Evolutionary conservation across 176 grass and related monocot species (phyloP), one percentile per base, ranked within the genome.

Genomic region (Miscanthus lutarioriparius): DNA sequence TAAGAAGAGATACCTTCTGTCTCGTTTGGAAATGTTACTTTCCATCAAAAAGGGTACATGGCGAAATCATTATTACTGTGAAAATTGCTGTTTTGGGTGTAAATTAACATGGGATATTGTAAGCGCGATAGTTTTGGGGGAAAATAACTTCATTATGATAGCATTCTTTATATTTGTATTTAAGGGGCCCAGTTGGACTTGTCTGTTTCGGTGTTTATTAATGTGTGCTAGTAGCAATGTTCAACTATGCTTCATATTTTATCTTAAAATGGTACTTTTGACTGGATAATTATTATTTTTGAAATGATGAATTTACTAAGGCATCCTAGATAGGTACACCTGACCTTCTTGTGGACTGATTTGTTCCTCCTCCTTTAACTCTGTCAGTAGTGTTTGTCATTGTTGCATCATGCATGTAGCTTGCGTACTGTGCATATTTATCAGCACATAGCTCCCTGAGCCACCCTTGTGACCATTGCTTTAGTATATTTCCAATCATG

Each of bases 151-250:
- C 27, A 59, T 67, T 78, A 64, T 64, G 30, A 23, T 20, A 13
- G 1, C 23, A n/a, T 82, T 48, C 7, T 82, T 77, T 22, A 38
- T 33, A 49, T 83, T 71, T 78, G 30, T 23, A 77, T 69, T 64
- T 10, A 23, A 32, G 15, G 23, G 33, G 26, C 8, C 3, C 12
- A 38, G 11, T 64, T 7, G 3, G 10, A 17, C 53, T 58, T 59
- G 16, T 59, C 41, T 58, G 0, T 15, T 40, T 37, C 11, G 2
- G 13, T 49, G 10, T 68, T 51, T 36, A 62, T 40, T 38, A 38
- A 80, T 73, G 76, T 41, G 62, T 41, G 44, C 4, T 32, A 74
- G 8, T 19, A 54, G 32, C 68, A 53, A 74, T 62, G 14, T 36
- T 38, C 20, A 37, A n/a, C 40, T 25, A 43, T 59, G 64, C 7